These are phyloP conservation scores for Beauveria varroae DNA, from an alignment of 2,329 filamentous ascomycete species.

Conservation along the genomic window DNA sequence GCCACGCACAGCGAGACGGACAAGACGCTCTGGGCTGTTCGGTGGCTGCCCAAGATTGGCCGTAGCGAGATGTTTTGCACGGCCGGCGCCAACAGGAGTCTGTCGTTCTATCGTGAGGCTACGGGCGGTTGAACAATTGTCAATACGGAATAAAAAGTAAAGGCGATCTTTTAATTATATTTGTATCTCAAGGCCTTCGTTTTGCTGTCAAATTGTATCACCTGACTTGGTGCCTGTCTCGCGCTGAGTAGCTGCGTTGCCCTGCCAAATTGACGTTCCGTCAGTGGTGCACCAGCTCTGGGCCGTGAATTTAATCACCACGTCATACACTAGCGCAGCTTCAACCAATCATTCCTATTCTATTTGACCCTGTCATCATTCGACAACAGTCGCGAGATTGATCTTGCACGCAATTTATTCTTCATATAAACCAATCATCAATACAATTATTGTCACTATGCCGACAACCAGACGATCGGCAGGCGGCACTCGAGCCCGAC, in stretches of 20 bases:
- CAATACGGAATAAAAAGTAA: neutral
- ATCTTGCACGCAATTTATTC: too few species aligned
- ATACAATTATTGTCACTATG: conserved; percentile 25
- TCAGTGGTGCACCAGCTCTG: neutral
- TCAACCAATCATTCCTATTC: neutral
- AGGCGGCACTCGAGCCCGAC: conserved; percentile 27
- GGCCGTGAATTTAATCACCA: conserved; percentile 9
- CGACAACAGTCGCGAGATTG: neutral
- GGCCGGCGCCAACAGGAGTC: conserved; percentile 65
- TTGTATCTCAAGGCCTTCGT: neutral
- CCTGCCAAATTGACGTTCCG: conserved; percentile 36
- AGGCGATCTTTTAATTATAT: neutral
- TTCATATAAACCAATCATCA: neutral
- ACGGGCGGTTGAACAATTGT: conserved; percentile 43
- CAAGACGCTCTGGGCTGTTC: conserved; percentile 73
- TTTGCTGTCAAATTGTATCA: conserved; percentile 22
- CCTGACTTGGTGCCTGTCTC: conserved; percentile 41
- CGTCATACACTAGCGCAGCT: neutral
- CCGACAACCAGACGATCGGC: conserved; percentile 43
- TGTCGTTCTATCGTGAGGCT: conserved; percentile 80
- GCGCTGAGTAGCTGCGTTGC: conserved; percentile 40
- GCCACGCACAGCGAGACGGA: conserved; percentile 91
- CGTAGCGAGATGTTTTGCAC: conserved; percentile 69
- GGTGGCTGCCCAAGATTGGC: conserved; percentile 69
- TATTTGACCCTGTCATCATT: neutral